Percentiles rank a stretch among this genome's conserved stretches.
These are phyloP conservation scores for Aspergillus kassunensis DNA, from an alignment of 495 filamentous ascomycete genomes.

Conservation along the genomic window DNA sequence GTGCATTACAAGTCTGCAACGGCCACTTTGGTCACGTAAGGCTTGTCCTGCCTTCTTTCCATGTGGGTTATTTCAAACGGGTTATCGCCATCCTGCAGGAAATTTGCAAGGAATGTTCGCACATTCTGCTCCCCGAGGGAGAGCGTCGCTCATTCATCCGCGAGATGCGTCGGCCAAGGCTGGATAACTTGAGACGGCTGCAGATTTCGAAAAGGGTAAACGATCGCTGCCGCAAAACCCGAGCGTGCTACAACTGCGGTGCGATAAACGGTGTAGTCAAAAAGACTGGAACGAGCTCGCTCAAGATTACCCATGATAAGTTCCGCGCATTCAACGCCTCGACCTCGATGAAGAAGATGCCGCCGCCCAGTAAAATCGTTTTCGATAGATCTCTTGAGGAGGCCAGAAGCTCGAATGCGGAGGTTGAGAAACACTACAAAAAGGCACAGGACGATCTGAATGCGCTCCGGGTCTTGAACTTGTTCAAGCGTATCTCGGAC, in stretches of 20 bases:
- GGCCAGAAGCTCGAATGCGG: conserved; percentile 66
- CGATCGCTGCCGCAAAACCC: conserved; percentile 80
- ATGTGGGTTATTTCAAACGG: conserved; percentile 91
- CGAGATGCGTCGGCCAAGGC: conserved; percentile 71
- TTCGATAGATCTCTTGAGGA: conserved; percentile 82
- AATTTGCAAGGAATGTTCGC: conserved; percentile 76
- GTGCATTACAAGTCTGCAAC: conserved; percentile 72
- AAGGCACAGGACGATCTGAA: conserved; percentile 95
- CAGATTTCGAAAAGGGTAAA: conserved; percentile 82
- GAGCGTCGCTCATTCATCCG: conserved; percentile 69
- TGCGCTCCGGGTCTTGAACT: conserved; percentile 78
- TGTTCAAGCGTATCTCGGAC: conserved; percentile 83
- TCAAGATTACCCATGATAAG: conserved; percentile 93
- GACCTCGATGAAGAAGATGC: conserved; percentile 74
- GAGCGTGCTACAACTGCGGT: conserved; percentile 69
- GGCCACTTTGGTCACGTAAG: conserved; percentile 93
- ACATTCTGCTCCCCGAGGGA: conserved; percentile 71
- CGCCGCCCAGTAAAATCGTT: conserved; percentile 69
- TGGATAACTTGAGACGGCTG: conserved; percentile 78
- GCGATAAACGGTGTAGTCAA: conserved; percentile 83
- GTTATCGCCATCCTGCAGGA: conserved; percentile 84
- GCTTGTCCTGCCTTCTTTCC: conserved; percentile 85
- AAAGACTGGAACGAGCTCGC: conserved; percentile 68
- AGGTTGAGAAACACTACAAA: conserved; percentile 84
- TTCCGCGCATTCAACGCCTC: conserved; percentile 83